A percentile compares a stretch with the other conserved stretches of the same genome.
These are phyloP conservation scores for Vigna hirtella DNA, from an alignment of 306 rosid genomes.

Conservation along the genomic window DNA sequence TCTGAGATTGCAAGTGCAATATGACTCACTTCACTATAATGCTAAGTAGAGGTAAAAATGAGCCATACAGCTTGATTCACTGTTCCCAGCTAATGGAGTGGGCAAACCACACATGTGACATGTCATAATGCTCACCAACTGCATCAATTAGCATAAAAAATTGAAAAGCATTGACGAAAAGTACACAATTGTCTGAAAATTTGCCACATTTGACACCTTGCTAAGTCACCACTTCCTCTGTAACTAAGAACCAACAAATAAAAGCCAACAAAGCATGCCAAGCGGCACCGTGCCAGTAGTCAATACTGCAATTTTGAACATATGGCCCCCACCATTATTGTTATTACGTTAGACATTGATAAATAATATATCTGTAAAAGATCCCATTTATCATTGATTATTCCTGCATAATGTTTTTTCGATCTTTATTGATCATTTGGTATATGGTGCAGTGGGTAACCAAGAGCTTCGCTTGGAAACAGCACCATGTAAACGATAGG, in stretches of 20 bases:
- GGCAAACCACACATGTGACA: background rate
- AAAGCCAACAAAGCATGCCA: background rate
- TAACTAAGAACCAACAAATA: background rate
- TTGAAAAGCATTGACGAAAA: background rate
- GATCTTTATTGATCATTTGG: constrained; percentile 9
- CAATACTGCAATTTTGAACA: background rate
- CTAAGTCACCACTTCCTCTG: background rate
- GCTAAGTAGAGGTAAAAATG: background rate
- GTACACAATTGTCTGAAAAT: too few species aligned
- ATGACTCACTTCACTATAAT: background rate
- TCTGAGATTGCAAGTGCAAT: background rate
- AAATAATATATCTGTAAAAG: background rate
- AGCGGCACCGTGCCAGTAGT: background rate
- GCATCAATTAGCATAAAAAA: background rate
- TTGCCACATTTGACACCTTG: background rate
- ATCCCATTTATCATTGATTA: background rate
- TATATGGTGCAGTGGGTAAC: background rate
- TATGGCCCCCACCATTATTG: background rate
- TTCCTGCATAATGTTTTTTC: background rate
- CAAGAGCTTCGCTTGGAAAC: background rate
- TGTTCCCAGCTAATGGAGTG: background rate
- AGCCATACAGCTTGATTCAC: background rate
- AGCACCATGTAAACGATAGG: background rate
- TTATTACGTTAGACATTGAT: background rate
- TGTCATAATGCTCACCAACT: background rate